Conservation (phyloP, 2,329 filamentous ascomycete species). For the Emmonsia crescens region DNA sequence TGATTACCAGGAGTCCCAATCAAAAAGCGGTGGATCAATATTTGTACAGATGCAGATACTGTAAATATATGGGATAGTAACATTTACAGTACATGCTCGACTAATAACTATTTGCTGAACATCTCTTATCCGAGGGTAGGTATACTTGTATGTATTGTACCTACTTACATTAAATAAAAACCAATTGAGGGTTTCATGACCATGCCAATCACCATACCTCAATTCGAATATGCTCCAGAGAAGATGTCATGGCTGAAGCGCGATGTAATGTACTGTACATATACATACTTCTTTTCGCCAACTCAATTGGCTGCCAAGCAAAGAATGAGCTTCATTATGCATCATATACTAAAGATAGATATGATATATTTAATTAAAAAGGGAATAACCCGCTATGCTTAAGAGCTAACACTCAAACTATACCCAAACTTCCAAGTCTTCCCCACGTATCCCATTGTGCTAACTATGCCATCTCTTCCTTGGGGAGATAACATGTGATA, state of each 20-base stretch:
- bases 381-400: not conserved
- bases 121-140: too few relatives aligned
- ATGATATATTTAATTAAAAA: not conserved
- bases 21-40: too few relatives aligned
- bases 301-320: slow-evolving; percentile 69
- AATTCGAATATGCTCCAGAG: slow-evolving; percentile 25
- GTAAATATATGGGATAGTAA: too few relatives aligned
- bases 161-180: too few relatives aligned
- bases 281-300: slow-evolving; percentile 79
- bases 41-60: too few relatives aligned
- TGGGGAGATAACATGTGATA: not conserved
- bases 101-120: too few relatives aligned
- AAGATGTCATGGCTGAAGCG: slow-evolving; percentile 63
- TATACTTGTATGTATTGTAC: too few relatives aligned
- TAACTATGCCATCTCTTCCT: slow-evolving; percentile 45
- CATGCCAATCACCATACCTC: slow-evolving; percentile 1
- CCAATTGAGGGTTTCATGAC: not conserved
- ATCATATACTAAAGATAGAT: not conserved
- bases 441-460: slow-evolving; percentile 77
- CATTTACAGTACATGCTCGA: too few relatives aligned
- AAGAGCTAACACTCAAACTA: slow-evolving; percentile 45
- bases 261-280: too few relatives aligned
- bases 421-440: slow-evolving; percentile 79
- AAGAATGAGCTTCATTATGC: slow-evolving; percentile 68
- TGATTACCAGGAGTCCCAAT: not conserved